Conservation (phyloP, 768 basidiomycete species). For the Tulasnella sp. region DNA sequence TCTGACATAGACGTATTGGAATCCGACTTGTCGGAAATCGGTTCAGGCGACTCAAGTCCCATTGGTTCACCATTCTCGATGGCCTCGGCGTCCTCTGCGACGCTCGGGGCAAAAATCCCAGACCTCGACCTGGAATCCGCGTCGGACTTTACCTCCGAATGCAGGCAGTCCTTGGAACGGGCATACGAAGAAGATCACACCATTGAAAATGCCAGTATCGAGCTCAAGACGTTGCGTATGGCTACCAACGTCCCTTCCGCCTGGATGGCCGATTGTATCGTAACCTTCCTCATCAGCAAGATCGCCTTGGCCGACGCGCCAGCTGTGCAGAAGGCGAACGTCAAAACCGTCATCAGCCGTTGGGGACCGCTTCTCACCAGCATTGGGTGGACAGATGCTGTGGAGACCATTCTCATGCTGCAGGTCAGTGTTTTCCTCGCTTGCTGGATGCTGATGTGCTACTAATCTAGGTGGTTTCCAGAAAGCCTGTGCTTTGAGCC, state of each 20-base stretch:
- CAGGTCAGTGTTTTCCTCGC: slow-evolving; percentile 45
- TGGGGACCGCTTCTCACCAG: slow-evolving; percentile 79
- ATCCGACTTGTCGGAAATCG: slow-evolving; percentile 33
- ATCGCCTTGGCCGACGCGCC: slow-evolving; percentile 52
- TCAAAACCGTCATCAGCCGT: slow-evolving; percentile 48
- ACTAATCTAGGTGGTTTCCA: slow-evolving; percentile 13
- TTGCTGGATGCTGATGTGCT: not conserved
- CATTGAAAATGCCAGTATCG: slow-evolving; percentile 86
- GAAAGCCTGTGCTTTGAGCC: slow-evolving; percentile 28
- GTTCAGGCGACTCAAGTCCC: slow-evolving; percentile 19
- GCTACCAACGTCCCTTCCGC: slow-evolving; percentile 84
- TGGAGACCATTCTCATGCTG: slow-evolving; percentile 65
- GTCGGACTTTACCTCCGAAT: slow-evolving; percentile 66
- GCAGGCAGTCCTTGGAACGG: slow-evolving; percentile 75
- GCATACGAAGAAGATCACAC: slow-evolving; percentile 87
- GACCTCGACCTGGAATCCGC: slow-evolving; percentile 23
- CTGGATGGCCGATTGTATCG: slow-evolving; percentile 80
- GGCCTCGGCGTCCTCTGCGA: not conserved
- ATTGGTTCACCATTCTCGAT: slow-evolving; percentile 27
- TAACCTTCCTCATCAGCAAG: slow-evolving; percentile 68
- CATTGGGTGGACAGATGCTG: slow-evolving; percentile 74
- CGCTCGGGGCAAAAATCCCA: slow-evolving; percentile 15
- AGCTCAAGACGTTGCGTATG: slow-evolving; percentile 94
- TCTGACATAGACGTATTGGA: slow-evolving; percentile 56
- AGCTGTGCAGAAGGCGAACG: slow-evolving; percentile 51